A percentile compares a stretch with the other conserved stretches of the same genome.
Evolutionary conservation across 345 rosid genomes (phyloP).

Genomic region (Lumnitzera littorea): DNA sequence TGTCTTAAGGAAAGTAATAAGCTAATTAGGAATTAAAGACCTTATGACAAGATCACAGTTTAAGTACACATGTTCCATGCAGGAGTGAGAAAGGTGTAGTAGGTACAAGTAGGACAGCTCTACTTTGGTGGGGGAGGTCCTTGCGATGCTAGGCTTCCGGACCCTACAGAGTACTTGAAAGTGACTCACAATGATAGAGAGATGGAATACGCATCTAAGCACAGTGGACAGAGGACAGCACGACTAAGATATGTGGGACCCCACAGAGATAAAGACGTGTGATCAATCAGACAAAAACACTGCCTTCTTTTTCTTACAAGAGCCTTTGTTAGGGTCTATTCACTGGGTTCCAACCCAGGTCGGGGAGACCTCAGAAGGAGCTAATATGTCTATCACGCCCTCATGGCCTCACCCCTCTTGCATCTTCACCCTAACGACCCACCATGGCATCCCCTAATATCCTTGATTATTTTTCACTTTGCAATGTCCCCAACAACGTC

Average conservation of each 20-base stretch:
- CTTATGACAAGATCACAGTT: conserved; percentile 2
- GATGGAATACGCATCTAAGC: conserved; percentile 43
- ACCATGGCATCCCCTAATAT: conserved; percentile 41
- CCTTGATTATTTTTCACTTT: conserved; percentile 20
- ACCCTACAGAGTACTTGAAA: conserved; percentile 35
- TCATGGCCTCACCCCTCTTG: conserved; percentile 7
- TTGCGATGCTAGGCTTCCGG: conserved; percentile 33
- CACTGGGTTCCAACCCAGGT: not conserved
- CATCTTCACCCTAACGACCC: conserved; percentile 77
- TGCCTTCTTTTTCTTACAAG: conserved; percentile 4
- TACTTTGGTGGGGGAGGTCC: conserved; percentile 21
- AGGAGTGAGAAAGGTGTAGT: conserved; percentile 4
- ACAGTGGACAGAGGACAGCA: conserved; percentile 30
- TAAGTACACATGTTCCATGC: not conserved
- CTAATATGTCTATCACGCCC: conserved; percentile 30
- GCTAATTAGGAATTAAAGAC: not conserved
- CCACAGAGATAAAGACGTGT: conserved; percentile 21
- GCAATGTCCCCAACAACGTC: conserved; percentile 50
- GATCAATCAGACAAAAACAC: conserved; percentile 23
- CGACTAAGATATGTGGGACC: conserved; percentile 46
- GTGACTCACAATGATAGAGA: conserved; percentile 46
- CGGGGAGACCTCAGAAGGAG: conserved; percentile 26
- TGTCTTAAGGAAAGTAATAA: not conserved
- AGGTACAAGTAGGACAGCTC: conserved; percentile 16
- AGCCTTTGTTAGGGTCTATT: conserved; percentile 12